A percentile compares a stretch with the other conserved stretches of the same genome.
phyloP scores from a whole-genome alignment of 1,284 basidiomycete genomes.

The Tilletia caries region DNA sequence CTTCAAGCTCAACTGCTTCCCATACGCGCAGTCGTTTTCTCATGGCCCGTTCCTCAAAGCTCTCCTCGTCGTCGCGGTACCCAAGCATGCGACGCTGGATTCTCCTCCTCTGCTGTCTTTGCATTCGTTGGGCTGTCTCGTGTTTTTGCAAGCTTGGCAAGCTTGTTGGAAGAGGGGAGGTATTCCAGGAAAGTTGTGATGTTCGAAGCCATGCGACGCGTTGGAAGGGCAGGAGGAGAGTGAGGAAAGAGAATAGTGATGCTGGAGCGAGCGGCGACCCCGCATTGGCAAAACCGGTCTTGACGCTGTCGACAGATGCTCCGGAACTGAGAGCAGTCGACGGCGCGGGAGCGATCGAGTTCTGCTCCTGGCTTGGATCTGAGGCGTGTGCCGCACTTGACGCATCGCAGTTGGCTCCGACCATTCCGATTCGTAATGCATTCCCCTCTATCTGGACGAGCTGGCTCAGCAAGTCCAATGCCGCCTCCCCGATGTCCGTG shows the following conservation, averaged over 20 bases:
- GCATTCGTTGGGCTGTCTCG: not conserved
- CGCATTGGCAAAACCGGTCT: not conserved
- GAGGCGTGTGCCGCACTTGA: too few relatives aligned
- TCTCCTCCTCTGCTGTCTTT: not conserved
- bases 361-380: too few relatives aligned
- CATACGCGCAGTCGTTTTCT: constrained; percentile 29
- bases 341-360: too few relatives aligned
- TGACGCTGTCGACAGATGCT: not conserved
- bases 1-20: constrained; percentile 27
- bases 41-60: constrained; percentile 16
- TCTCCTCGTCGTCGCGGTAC: constrained; percentile 22
- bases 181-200: constrained; percentile 4
- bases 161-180: not conserved
- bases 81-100: not conserved
- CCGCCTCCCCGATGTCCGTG: constrained; percentile 42
- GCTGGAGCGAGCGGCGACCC: not conserved
- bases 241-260: not conserved
- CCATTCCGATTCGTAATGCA: constrained; percentile 29
- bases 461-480: constrained; percentile 47
- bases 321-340: too few relatives aligned
- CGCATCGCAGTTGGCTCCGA: not conserved
- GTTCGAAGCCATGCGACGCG: constrained; percentile 9
- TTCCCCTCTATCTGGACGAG: constrained; percentile 41
- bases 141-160: constrained; percentile 9
- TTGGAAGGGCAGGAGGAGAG: constrained; percentile 8